A percentile compares a stretch with the other conserved stretches of the same genome.
Evolutionary conservation across 306 rosid species (phyloP).

Genomic region (Trifolium pratense): DNA sequence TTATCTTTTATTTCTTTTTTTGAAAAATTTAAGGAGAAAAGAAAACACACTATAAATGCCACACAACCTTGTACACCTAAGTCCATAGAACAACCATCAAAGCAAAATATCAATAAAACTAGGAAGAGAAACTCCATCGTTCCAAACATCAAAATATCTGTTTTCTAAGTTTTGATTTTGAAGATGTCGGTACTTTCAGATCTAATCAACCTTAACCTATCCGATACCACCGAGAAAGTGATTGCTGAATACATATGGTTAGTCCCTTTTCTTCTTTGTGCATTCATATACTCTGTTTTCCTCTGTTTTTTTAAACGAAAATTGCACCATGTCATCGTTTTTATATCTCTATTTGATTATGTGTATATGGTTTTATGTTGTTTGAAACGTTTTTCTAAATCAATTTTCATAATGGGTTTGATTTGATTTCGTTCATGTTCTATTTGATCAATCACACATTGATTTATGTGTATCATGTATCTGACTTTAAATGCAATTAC

Average conservation of each 20-base stretch:
- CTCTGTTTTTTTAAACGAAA: neutral
- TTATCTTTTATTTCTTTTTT: too few relatives aligned
- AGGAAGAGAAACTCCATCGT: neutral
- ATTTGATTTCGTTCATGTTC: conserved; percentile 13
- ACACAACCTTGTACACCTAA: neutral
- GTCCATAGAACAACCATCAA: neutral
- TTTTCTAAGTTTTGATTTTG: neutral
- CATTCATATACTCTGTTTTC: conserved; percentile 20
- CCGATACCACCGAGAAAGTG: conserved; percentile 63
- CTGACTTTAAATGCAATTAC: too few relatives aligned
- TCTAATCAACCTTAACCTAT: conserved; percentile 72
- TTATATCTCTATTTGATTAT: neutral
- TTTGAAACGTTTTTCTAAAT: neutral
- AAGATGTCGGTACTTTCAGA: conserved; percentile 63
- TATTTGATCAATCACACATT: conserved; percentile 10
- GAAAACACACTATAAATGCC: conserved; percentile 34
- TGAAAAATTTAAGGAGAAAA: neutral
- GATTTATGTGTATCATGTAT: too few relatives aligned
- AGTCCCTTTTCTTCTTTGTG: neutral
- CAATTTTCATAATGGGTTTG: conserved; percentile 11
- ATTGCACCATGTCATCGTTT: neutral
- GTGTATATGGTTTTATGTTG: neutral
- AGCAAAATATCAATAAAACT: neutral
- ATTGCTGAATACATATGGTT: conserved; percentile 95
- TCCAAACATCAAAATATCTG: neutral